These are phyloP conservation scores for Fusarium palustre DNA, from an alignment of 2,329 filamentous ascomycete genomes.

Conservation along the genomic window DNA sequence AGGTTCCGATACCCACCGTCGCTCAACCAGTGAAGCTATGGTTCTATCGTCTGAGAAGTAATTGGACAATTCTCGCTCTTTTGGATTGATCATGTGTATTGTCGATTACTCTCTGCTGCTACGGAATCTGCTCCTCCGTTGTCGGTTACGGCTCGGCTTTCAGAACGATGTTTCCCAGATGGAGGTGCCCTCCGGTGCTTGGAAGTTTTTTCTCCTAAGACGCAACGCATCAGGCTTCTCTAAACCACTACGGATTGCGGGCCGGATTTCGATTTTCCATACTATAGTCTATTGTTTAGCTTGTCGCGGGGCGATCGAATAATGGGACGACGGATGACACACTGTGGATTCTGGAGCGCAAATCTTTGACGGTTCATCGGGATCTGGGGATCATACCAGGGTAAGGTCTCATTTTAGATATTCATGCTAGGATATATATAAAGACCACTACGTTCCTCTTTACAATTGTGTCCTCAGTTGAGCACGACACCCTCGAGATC, in stretches of 20 bases:
- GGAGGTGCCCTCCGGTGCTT: slow-evolving; percentile 3
- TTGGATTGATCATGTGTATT: slow-evolving; percentile 19
- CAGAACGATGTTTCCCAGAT: not conserved
- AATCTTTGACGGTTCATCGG: not conserved
- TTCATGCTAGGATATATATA: slow-evolving; percentile 1
- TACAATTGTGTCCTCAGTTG: slow-evolving; percentile 7
- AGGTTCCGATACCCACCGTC: slow-evolving; percentile 30
- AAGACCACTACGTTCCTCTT: not conserved
- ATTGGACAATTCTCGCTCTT: not conserved
- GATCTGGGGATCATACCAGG: not conserved
- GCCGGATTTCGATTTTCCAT: not conserved
- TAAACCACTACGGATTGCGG: not conserved
- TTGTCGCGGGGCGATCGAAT: not conserved
- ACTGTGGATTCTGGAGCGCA: not conserved
- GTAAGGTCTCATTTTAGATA: not conserved
- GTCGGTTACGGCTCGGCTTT: slow-evolving; percentile 16
- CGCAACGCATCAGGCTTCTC: not conserved
- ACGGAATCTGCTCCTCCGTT: slow-evolving; percentile 21
- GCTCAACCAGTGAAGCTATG: not conserved
- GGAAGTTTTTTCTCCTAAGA: not conserved
- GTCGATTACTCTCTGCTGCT: not conserved
- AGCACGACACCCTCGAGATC: slow-evolving; percentile 11
- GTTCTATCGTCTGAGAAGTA: not conserved
- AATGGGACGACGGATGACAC: not conserved
- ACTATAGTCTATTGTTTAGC: not conserved